Evolutionary conservation across 2,329 filamentous ascomycete species (phyloP), one percentile per base, ranked within the genome.

Genomic region (Hypoxylon sp.): DNA sequence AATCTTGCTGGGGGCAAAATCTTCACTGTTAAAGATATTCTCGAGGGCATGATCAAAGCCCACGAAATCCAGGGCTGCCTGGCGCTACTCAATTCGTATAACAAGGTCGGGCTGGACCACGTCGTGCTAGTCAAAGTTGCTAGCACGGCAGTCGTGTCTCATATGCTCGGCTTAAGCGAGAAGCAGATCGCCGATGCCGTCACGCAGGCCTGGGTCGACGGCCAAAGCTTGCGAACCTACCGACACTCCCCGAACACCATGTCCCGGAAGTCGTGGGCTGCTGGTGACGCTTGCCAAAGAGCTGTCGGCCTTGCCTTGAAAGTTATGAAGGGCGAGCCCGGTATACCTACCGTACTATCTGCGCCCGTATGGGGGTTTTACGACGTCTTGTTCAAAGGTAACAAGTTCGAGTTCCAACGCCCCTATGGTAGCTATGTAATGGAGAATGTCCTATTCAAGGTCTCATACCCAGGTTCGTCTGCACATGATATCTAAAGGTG

Each of bases 371-470:
- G 95, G 95, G 95, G 95, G 63, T 99, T 98, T 87, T 99, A 99
- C 82, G 95, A 99, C 77, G 94, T 98, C 69, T 87, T 96, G 68
- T 99, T 98, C 86, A 92, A 94, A 84, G 93, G 93, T 81, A 93
- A 96, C 74, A 92, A 92, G 80, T 99, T 99, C 78, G 84, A 93
- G 79, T 99, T 97, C 86, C 94, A 98, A 85, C 89, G 95, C 67
- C 89, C 90, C 62, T 99, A 99, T 77, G 94, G 94, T 77, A 97
- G 91, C 85, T 99, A 99, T 80, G 95, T 99, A 71, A 99, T 99
- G 95, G 95, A 99, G 88, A 99, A 98, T 76, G 93, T 99, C 64
- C 89, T 99, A 68, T 99, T 99, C 90, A 99, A 99, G 88, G 95
- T 99, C 64, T 99, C 95, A 47, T 98, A 97, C 79, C 94, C 94